Evolutionary conservation across 768 basidiomycete species (phyloP).

Genomic region (Russula griseocarnosa): DNA sequence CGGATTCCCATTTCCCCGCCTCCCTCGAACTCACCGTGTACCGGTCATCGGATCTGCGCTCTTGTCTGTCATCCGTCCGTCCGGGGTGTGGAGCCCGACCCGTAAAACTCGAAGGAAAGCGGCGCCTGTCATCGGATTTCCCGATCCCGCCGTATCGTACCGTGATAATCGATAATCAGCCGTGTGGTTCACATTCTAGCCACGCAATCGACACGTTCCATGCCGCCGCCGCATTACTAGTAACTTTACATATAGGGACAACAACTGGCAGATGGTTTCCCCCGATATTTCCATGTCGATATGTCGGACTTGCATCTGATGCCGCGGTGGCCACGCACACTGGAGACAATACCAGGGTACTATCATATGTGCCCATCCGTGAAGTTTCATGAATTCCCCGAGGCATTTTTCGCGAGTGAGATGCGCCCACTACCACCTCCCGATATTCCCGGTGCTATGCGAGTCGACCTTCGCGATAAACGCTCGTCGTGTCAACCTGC

Average conservation of each 20-base stretch:
- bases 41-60: slow-evolving; percentile 14
- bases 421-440: not conserved
- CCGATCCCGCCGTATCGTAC: slow-evolving; percentile 7
- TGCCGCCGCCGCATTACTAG: not conserved
- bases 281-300: not conserved
- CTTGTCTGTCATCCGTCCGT: not conserved
- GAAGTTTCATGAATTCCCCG: not conserved
- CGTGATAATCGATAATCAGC: not conserved
- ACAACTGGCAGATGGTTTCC: not conserved
- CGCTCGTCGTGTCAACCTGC: not conserved
- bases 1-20: too few relatives aligned
- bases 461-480: slow-evolving; percentile 1
- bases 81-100: not conserved
- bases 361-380: not conserved
- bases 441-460: slow-evolving; percentile 2
- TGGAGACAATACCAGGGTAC: not conserved
- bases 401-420: not conserved
- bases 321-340: not conserved
- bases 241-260: not conserved
- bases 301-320: not conserved
- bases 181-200: not conserved
- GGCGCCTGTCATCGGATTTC: slow-evolving; percentile 2
- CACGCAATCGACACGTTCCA: slow-evolving; percentile 9
- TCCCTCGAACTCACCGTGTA: not conserved
- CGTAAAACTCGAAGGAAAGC: not conserved